Evolutionary conservation across 129 eudicot genomes (phyloP), one percentile per base, ranked within the genome.

Genomic region (Flaveria sonorensis): DNA sequence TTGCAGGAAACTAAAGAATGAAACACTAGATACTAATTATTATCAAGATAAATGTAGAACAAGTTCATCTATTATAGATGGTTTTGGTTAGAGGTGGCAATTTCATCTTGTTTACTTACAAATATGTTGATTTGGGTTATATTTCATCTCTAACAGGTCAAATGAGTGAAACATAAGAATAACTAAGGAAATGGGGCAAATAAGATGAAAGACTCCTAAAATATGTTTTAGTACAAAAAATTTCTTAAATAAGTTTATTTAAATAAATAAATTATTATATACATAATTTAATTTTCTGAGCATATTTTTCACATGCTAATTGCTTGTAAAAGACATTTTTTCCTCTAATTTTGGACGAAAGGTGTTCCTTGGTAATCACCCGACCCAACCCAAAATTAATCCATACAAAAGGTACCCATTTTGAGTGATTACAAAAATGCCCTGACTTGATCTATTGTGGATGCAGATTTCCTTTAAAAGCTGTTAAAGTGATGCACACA

Each of bases 401-500:
- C 12, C 36, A 30, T 48, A 16, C 62, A 28, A 72, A n/a, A 18
- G 21, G 15, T 36, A 52, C 46, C 10, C 32, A 1, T 53, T 53
- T 47, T 32, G 18, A 70, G 21, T 21, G 15, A 14, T 14, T 76
- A 64, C 51, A 76, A 30, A 8, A 61, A 10, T 32, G 66, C 75
- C 62, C 14, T 66, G 50, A 39, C 53, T 64, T 68, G 23, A 76
- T 86, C 62, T 43, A 51, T 57, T 52, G 43, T 39, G 50, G 28
- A 18, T 75, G 73, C 84, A 93, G 98, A 84, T 93, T 91, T 83
- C 98, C 98, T 3, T 78, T 93, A 77, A 93, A 93, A 91, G 98
- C 98, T 40, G 98, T 91, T 72, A 93, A 87, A 65, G 98, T 93
- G 48, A 93, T 93, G 98, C 98, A 93, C 82, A 89, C 97, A 42